Conservation (phyloP, 1,284 basidiomycete genomes). For the Singerocomus rubriflavus region DNA sequence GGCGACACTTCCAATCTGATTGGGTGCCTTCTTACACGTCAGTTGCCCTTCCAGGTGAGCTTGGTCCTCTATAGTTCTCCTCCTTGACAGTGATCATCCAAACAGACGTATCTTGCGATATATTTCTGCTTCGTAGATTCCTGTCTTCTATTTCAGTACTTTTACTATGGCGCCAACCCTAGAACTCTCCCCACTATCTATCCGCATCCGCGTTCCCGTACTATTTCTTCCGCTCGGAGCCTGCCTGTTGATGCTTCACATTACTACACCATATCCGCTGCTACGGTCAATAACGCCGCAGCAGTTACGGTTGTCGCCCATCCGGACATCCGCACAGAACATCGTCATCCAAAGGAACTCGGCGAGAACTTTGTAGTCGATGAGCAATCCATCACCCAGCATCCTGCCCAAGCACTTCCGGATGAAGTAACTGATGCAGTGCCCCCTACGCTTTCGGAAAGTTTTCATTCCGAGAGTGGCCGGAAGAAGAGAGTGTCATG, state of each 20-base stretch:
- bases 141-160: conserved; percentile 71
- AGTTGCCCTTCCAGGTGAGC: conserved; percentile 89
- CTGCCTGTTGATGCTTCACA: conserved; percentile 51
- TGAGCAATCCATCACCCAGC: conserved; percentile 12
- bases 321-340: conserved; percentile 42
- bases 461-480: conserved; percentile 68
- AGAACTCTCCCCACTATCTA: conserved; percentile 37
- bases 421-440: conserved; percentile 52
- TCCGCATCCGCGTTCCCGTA: conserved; percentile 42
- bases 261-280: conserved; percentile 65
- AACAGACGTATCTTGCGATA: conserved; percentile 79
- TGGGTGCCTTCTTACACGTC: conserved; percentile 86
- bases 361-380: conserved; percentile 20
- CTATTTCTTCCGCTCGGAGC: conserved; percentile 42
- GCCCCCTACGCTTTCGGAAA: conserved; percentile 57
- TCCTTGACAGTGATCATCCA: background rate
- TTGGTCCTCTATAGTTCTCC: conserved; percentile 1
- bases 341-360: conserved; percentile 22
- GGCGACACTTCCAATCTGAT: conserved; percentile 89
- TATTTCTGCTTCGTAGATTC: conserved; percentile 86
- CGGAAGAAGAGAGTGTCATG: conserved; percentile 59
- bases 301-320: conserved; percentile 63
- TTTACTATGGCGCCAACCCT: conserved; percentile 58
- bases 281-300: conserved; percentile 65
- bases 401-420: conserved; percentile 37